Evolutionary conservation across 768 basidiomycete species (phyloP), one percentile per base, ranked within the genome.

Genomic region (Rossbeevera mucosa): DNA sequence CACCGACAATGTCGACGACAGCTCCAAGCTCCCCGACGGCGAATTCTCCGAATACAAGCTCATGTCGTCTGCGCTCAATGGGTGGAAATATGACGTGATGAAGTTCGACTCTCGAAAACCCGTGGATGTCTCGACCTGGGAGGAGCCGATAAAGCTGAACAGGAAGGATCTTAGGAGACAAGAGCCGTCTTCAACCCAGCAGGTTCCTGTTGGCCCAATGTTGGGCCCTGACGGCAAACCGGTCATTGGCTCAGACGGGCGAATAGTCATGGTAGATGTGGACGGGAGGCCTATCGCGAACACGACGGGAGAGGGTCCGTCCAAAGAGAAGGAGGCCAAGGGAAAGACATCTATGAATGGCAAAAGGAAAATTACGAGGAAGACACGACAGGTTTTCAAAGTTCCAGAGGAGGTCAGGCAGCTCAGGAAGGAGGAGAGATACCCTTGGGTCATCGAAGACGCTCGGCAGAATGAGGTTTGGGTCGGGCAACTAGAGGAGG

Each of bases 381-480:
- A 85, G 80, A 93, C 74, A 59, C 80, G 67, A 73, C 91, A 83
- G 73, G 88, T 94, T 18, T 92, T 86, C 71, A 79, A 83, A 55
- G 85, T 92, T 2, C 82, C 88, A 0, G 90, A 93, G 50, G 85
- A 85, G 33, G 76, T 81, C 47, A 74, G 91, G 59, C 85, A 90
- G 70, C 74, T 94, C 61, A 76, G 88, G 67, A 80, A 79, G 63
- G 92, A 94, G 71, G 92, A 94, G 71, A 75, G 88, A 57, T 89
- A 88, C 68, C 92, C 92, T 2, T 94, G 92, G 92, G 86, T 94
- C 33, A 81, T 94, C 73, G 92, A 94, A 73, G 91, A 92, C 65
- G 80, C 77, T 31, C 76, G 76, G 18, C 77, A 81, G 47, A 73
- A 76, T 51, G 89, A 94, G 70, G 67, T 81, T 13, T 94, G 92